These are phyloP conservation scores for Aspergillus ochraceoroseus DNA, from an alignment of 2,329 filamentous ascomycete species.

Conservation along the genomic window DNA sequence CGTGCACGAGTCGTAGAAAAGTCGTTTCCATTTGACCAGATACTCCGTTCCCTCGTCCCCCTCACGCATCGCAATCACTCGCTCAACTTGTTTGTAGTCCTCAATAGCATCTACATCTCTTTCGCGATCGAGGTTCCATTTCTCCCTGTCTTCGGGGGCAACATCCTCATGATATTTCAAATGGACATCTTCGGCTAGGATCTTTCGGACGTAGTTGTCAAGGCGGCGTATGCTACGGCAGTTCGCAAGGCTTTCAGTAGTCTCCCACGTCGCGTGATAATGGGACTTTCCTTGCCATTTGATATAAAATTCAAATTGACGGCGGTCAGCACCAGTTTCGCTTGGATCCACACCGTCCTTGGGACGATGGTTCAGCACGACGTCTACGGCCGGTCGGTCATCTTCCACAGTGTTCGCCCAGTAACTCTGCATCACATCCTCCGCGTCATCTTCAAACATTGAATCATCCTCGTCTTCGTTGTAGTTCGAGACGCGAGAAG, in stretches of 20 bases:
- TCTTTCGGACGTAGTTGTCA: conserved; percentile 89
- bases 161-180: conserved; percentile 69
- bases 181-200: conserved; percentile 72
- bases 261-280: conserved; percentile 93
- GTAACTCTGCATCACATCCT: conserved; percentile 62
- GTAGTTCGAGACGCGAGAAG: conserved; percentile 67
- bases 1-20: conserved; percentile 89
- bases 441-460: conserved; percentile 54
- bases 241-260: conserved; percentile 65
- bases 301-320: conserved; percentile 85
- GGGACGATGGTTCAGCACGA: conserved; percentile 79
- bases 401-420: conserved; percentile 66
- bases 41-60: conserved; percentile 81
- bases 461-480: conserved; percentile 61
- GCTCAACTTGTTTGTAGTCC: conserved; percentile 87
- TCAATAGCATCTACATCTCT: conserved; percentile 80
- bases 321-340: conserved; percentile 35
- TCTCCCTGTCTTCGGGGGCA: conserved; percentile 79
- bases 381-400: conserved; percentile 79
- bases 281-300: conserved; percentile 98
- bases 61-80: conserved; percentile 78
- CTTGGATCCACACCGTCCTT: conserved; percentile 58
- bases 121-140: conserved; percentile 93
- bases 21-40: conserved; percentile 92
- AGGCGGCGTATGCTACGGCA: conserved; percentile 81